A percentile compares a stretch with the other conserved stretches of the same genome.
Conservation (phyloP, 768 basidiomycete species). For the Trametes villosa region DNA sequence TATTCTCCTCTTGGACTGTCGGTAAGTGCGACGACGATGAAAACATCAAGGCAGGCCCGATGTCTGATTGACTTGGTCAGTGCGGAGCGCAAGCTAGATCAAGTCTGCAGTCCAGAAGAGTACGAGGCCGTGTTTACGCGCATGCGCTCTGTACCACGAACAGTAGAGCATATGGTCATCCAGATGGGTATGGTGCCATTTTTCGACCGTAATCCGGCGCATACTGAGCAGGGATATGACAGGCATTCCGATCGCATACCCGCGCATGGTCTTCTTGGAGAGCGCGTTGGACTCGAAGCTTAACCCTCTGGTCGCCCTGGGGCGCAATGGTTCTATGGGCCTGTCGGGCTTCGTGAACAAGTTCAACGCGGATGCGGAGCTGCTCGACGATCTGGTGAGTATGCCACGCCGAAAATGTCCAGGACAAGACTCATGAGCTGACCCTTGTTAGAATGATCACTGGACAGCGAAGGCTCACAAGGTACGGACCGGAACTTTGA, state of each 20-base stretch:
- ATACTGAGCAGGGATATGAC: neutral
- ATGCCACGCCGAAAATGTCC: conserved; percentile 1
- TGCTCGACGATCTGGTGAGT: conserved; percentile 87
- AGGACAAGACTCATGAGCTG: neutral
- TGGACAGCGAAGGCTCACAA: conserved; percentile 87
- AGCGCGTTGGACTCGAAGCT: conserved; percentile 75
- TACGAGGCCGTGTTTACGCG: conserved; percentile 76
- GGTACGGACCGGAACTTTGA: too few species aligned
- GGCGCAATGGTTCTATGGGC: conserved; percentile 66
- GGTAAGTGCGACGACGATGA: conserved; percentile 48
- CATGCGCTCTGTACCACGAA: conserved; percentile 59
- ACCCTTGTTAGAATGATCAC: conserved; percentile 71
- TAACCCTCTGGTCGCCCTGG: conserved; percentile 83
- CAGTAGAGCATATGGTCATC: conserved; percentile 82
- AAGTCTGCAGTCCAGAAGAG: conserved; percentile 75
- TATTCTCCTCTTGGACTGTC: conserved; percentile 81
- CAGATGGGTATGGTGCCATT: conserved; percentile 60
- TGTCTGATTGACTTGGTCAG: conserved; percentile 41
- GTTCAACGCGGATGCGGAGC: conserved; percentile 90
- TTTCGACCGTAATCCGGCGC: neutral
- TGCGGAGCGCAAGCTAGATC: conserved; percentile 82
- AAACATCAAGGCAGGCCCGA: neutral
- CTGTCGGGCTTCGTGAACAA: conserved; percentile 84
- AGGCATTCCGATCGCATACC: conserved; percentile 89
- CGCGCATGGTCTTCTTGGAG: conserved; percentile 91